These are phyloP conservation scores for Suillus subluteus DNA, from an alignment of 768 basidiomycete genomes.

Conservation along the genomic window DNA sequence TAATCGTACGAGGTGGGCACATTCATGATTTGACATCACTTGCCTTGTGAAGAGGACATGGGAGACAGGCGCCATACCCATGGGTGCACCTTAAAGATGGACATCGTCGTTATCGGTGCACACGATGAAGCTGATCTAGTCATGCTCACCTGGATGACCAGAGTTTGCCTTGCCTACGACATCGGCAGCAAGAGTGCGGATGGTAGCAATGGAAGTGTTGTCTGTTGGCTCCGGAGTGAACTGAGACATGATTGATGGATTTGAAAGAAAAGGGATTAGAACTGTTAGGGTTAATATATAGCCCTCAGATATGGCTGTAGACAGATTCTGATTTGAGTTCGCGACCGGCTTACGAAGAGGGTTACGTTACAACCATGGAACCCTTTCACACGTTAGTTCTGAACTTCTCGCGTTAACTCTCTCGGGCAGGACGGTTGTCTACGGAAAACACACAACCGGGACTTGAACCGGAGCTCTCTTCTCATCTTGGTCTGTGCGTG, in stretches of 20 bases:
- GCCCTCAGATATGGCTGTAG: neutral
- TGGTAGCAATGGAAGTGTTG: constrained; percentile 66
- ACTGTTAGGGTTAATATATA: constrained; percentile 13
- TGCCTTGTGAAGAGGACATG: constrained; percentile 82
- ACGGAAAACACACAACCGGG: constrained; percentile 10
- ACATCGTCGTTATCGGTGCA: constrained; percentile 10
- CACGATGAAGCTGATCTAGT: constrained; percentile 1
- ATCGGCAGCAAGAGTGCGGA: constrained; percentile 77
- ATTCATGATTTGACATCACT: constrained; percentile 3
- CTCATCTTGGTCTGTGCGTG: constrained; percentile 27
- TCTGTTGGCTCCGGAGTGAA: constrained; percentile 48
- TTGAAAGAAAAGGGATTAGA: constrained; percentile 16
- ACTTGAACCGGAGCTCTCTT: constrained; percentile 9
- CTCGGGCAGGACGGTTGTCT: constrained; percentile 8
- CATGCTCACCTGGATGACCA: constrained; percentile 78
- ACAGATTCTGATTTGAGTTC: neutral
- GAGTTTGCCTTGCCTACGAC: constrained; percentile 89
- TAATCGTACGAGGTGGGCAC: neutral
- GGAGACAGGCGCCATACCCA: constrained; percentile 89
- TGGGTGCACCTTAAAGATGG: constrained; percentile 70
- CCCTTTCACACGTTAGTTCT: constrained; percentile 13
- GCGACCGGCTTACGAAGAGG: constrained; percentile 9
- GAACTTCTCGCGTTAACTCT: constrained; percentile 5
- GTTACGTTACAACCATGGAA: constrained; percentile 19
- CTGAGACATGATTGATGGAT: constrained; percentile 39